Conservation (phyloP, 164 flowering plant genomes). For the Stephania cephalantha region DNA sequence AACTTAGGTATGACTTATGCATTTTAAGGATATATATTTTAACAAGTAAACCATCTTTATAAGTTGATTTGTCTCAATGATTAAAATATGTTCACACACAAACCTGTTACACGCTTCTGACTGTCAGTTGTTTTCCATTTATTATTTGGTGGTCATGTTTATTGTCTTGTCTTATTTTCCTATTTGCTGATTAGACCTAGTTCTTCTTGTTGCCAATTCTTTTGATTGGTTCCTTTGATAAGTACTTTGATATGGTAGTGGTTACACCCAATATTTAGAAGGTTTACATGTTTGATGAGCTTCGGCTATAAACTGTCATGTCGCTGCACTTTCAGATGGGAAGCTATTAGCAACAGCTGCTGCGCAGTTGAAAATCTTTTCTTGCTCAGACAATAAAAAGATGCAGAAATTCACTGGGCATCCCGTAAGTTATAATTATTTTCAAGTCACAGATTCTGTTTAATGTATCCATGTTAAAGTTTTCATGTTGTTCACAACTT, state of each 20-base stretch:
- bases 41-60: not conserved
- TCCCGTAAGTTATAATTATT: conserved; percentile 56
- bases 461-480: not conserved
- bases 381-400: conserved; percentile 60
- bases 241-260: not conserved
- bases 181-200: not conserved
- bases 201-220: not conserved
- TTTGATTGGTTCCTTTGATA: not conserved
- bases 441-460: conserved; percentile 1
- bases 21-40: not conserved
- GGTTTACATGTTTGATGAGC: conserved; percentile 1
- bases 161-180: not conserved
- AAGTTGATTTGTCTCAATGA: not conserved
- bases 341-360: conserved; percentile 72
- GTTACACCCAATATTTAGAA: conserved; percentile 1
- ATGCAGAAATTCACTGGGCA: conserved; percentile 93
- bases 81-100: not conserved
- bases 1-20: not conserved
- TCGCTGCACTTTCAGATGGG: conserved; percentile 53
- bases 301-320: not conserved
- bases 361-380: conserved; percentile 64
- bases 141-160: not conserved
- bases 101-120: not conserved
- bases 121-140: not conserved
- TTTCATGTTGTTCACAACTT: not conserved